Evolutionary conservation across 495 filamentous ascomycete genomes (phyloP).

Genomic region (Aspergillus coremiiformis): DNA sequence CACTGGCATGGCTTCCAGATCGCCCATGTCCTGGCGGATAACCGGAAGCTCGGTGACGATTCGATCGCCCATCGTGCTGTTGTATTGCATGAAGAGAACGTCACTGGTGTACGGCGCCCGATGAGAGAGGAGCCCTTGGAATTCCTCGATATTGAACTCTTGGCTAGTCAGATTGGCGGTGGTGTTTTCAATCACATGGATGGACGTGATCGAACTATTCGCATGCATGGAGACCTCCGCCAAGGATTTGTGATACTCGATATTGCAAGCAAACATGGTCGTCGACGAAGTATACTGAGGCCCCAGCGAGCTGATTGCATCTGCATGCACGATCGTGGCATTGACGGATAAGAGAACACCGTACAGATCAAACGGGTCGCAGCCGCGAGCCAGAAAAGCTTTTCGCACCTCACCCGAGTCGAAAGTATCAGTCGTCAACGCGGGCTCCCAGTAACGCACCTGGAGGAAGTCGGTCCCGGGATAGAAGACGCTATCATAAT

Average conservation of each 20-base stretch:
- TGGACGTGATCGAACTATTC: slow-evolving; percentile 33
- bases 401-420: slow-evolving; percentile 1
- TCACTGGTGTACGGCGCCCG: slow-evolving; percentile 37
- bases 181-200: slow-evolving; percentile 17
- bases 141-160: slow-evolving; percentile 31
- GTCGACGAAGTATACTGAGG: slow-evolving; percentile 22
- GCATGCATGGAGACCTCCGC: slow-evolving; percentile 33
- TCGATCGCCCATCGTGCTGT: slow-evolving; percentile 24
- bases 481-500: slow-evolving; percentile 30
- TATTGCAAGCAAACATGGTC: slow-evolving; percentile 31
- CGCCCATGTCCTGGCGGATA: slow-evolving; percentile 31
- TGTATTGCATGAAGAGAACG: slow-evolving; percentile 29
- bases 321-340: slow-evolving; percentile 11
- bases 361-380: slow-evolving; percentile 32
- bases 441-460: slow-evolving; percentile 37
- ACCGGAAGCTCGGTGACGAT: slow-evolving; percentile 31
- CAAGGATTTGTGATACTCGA: slow-evolving; percentile 27
- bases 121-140: slow-evolving; percentile 29
- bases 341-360: slow-evolving; percentile 34
- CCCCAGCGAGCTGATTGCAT: slow-evolving; percentile 3
- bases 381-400: slow-evolving; percentile 25
- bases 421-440: slow-evolving; percentile 10
- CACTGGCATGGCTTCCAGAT: slow-evolving; percentile 27
- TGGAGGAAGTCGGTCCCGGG: slow-evolving; percentile 29
- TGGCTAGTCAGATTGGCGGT: slow-evolving; percentile 13